Evolutionary conservation across 202 grass and related monocot genomes (phyloP), one percentile per base, ranked within the genome.

Genomic region (Bolboschoenoplectus hybrid): DNA sequence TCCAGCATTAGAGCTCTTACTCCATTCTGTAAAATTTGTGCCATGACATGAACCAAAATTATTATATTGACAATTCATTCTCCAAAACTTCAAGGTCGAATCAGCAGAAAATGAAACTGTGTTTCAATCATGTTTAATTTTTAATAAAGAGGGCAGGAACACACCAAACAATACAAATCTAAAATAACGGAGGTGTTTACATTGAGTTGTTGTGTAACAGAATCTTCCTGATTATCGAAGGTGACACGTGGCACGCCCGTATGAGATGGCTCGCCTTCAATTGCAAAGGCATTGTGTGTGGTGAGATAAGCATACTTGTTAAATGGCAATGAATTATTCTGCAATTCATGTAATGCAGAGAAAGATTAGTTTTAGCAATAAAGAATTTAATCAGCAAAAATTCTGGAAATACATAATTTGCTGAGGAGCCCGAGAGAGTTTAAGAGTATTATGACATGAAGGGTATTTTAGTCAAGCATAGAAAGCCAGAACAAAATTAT

Each of bases 241-340:
- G 97, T 99, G 83, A 99, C 72, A 45, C 97, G 92, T 17, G 90
- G 97, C 41, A 96, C 40, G 41, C 93, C 97, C 0, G 97, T 99
- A 85, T 92, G 97, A 47, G 93, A 99, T 3, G 97, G 93, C 71
- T 99, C 97, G 50, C 97, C 93, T 3, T 79, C 67, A 10, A 99
- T 99, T 0, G 97, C 97, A n/a, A 44, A 99, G 41, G 97, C 56
- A 75, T 99, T 99, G 83, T 99, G 97, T 3, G 97, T 99, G 1
- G 97, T 97, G 65, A 97, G 97, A 85, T 88, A 99, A n/a, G 97
- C 92, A 64, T 99, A 99, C 49, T 99, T 99, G 80, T 99, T 99
- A 89, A 97, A 99, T n/a, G 97, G 92, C 89, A 99, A 41, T 46
- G 97, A 99, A 66, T 88, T 91, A 57, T 99, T 97, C 97, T 99